Base-by-base conservation (phyloP, 2,329 filamentous ascomycete species). In the Calonectria pauciramosa region DNA sequence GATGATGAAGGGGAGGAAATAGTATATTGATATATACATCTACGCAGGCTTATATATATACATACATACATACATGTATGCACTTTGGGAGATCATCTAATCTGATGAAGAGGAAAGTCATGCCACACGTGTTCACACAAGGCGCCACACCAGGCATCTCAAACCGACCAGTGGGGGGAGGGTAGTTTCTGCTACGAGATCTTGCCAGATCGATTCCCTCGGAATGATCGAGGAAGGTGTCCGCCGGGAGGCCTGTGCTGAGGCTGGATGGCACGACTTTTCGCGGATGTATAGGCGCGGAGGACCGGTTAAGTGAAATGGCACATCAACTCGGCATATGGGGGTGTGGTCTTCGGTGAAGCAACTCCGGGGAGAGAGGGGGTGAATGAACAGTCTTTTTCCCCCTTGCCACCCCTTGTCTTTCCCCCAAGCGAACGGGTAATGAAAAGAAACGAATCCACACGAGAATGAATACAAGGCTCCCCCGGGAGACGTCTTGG, bases 351-450 rank as follows among this genome's bases (percentile, higher is more conserved):
- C 18, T 38, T 54, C 77, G 78, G 74, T 74, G 67, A 77, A 77
- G 65, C 38, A 76, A 63, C 28, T 78, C 77, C 78, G 78, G 59
- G 44, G 10, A n/a, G 41, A 28, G 13, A 32, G 60, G 41, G 60
- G 60, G 60, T 47, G 38, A 49, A 34, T 47, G 38, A 49, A 34
- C 38, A 63, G 51, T 8, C 36, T 26, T 49, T 51, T 23, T 54
- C 36, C 52, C n/a, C 23, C 14, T 34, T 60, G 28, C 8, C 28
- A 20, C 26, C n/a, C 36, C 60, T 47, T 13, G 30, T 36, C 20
- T 9, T 23, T 7, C 36, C 70, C 66, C 52, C 56, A 63, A 71
- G 38, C 56, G 56, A 63, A 63, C 56, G 56, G 56, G 56, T 63
- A 73, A 36, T 28, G 49, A 73, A 67, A 67, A 60, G 41, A 20